Percentiles rank a stretch among this genome's conserved stretches.
phyloP scores from a whole-genome alignment of 1,284 basidiomycete genomes.

The Malassezia equina region DNA sequence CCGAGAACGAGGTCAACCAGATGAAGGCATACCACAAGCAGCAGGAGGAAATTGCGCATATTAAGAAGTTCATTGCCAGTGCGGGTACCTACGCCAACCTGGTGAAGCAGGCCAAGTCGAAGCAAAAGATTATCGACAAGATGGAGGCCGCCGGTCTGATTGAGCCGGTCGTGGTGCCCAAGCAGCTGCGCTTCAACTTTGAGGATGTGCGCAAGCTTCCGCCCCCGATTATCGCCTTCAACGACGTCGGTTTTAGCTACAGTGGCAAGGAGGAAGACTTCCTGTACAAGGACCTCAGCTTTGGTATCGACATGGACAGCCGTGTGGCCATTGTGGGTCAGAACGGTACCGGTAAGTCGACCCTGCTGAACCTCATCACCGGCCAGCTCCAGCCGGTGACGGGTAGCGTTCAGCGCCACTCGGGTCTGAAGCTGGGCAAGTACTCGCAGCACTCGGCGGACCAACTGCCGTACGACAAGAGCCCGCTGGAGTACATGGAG shows the following conservation, averaged over 20 bases:
- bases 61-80: slow-evolving; percentile 92
- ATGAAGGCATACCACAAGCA: slow-evolving; percentile 98
- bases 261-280: slow-evolving; percentile 77
- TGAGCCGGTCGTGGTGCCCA: slow-evolving; percentile 70
- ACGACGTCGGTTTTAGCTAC: slow-evolving; percentile 87
- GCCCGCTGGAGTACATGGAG: slow-evolving; percentile 91
- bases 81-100: slow-evolving; percentile 98
- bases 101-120: slow-evolving; percentile 96
- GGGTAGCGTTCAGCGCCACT: slow-evolving; percentile 79
- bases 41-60: slow-evolving; percentile 94
- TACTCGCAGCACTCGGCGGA: slow-evolving; percentile 98
- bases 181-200: slow-evolving; percentile 81
- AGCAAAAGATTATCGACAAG: slow-evolving; percentile 97
- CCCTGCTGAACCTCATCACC: slow-evolving; percentile 88
- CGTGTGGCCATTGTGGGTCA: slow-evolving; percentile 93
- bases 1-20: slow-evolving; percentile 96
- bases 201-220: slow-evolving; percentile 88
- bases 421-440: slow-evolving; percentile 71
- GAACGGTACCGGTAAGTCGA: slow-evolving; percentile 97
- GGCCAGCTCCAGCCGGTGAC: slow-evolving; percentile 67
- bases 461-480: slow-evolving; percentile 86
- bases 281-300: slow-evolving; percentile 74
- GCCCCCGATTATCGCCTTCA: slow-evolving; percentile 93
- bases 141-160: slow-evolving; percentile 99
- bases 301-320: slow-evolving; percentile 80